phyloP scores from a whole-genome alignment of 140 eudicot species.

The Ambrosia hybrid region DNA sequence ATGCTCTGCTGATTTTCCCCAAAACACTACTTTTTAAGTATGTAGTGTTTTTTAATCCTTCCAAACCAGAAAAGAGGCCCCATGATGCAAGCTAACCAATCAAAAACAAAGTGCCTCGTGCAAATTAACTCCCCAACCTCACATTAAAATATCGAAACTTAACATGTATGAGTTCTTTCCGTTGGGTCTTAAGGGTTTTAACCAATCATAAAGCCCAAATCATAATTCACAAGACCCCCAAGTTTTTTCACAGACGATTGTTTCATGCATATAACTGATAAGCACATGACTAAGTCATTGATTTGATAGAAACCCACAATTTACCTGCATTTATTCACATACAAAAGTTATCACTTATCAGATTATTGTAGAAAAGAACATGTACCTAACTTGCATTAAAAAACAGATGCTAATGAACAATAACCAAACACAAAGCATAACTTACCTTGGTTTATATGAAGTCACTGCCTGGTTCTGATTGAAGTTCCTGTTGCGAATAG shows the following conservation, averaged over 20 bases:
- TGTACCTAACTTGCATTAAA: background rate
- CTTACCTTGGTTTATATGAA: conserved; percentile 67
- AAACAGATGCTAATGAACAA: background rate
- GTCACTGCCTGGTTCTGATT: conserved; percentile 47
- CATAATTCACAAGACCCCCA: conserved; percentile 17
- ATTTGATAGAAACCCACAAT: conserved; percentile 31
- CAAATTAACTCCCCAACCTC: conserved; percentile 17
- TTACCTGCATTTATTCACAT: conserved; percentile 65
- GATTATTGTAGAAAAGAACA: background rate
- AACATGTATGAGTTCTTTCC: conserved; percentile 23
- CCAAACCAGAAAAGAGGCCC: conserved; percentile 21
- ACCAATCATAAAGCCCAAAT: conserved; percentile 25
- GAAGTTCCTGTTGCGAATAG: conserved; percentile 53
- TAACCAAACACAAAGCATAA: background rate
- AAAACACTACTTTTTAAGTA: conserved; percentile 6
- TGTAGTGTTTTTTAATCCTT: background rate
- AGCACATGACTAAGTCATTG: conserved; percentile 39
- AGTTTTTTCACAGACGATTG: conserved; percentile 23
- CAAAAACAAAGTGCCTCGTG: conserved; percentile 14
- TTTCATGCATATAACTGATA: conserved; percentile 34
- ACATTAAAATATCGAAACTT: conserved; percentile 17
- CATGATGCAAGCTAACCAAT: conserved; percentile 13
- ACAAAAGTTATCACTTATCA: conserved; percentile 7
- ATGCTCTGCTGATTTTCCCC: conserved; percentile 12
- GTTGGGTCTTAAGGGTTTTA: conserved; percentile 9